Evolutionary conservation across 371 early-diverging fungal species (phyloP).

Genomic region (Funneliformis caledonium): DNA sequence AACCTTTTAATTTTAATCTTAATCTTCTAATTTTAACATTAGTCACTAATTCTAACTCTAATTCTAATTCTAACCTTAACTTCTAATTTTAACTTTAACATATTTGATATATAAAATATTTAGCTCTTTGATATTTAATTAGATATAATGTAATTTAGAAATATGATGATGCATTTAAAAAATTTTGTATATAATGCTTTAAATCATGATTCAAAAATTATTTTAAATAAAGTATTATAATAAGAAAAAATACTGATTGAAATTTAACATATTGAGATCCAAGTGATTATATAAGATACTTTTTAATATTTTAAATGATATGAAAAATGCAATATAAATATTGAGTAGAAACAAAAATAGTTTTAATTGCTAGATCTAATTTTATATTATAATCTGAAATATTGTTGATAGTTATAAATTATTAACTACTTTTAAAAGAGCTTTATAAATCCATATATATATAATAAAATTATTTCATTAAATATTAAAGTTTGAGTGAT

Average conservation of each 20-base stretch:
- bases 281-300: neutral
- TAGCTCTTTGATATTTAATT: too few species aligned
- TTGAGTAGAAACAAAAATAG: neutral
- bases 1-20: too few species aligned
- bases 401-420: too few species aligned
- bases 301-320: neutral
- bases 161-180: neutral
- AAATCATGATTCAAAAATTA: neutral
- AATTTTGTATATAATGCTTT: neutral
- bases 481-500: too few species aligned
- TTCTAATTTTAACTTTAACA: too few species aligned
- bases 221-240: neutral
- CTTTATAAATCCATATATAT: neutral
- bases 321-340: constrained; percentile 1
- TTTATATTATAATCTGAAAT: too few species aligned
- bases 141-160: too few species aligned
- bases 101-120: too few species aligned
- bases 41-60: too few species aligned
- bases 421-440: neutral
- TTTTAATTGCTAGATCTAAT: neutral
- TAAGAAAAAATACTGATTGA: neutral
- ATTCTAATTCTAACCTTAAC: too few species aligned
- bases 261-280: neutral
- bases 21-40: too few species aligned
- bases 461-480: too few species aligned